Base-by-base conservation (phyloP, 495 filamentous ascomycete species). In the Daldinia concentrica region DNA sequence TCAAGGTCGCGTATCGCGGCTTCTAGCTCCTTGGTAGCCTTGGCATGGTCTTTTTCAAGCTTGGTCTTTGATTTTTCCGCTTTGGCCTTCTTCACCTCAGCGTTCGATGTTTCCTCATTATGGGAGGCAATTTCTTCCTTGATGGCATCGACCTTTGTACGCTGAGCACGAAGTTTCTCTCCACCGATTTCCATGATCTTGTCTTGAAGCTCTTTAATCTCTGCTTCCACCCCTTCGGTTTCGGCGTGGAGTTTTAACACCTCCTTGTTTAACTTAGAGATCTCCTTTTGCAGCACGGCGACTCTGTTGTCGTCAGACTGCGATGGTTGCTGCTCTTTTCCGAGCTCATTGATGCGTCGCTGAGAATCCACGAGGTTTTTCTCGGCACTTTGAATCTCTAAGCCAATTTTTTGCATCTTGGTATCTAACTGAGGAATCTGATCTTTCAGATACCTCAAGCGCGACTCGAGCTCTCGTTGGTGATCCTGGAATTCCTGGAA, bases 141-240 rank as follows among this genome's bases (percentile, higher is more conserved):
- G 57, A 94, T 80, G 26, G 91, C 89, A 79, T 98, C 95, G n/a
- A 99, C 94, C 81, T 92, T 97, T 32, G 92, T 90, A 73, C 95
- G 95, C 76, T 98, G 95, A 26, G 90, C 87, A 51, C 95, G 89
- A 9, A 99, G 89, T 77, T 92, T 91, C 50, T 98, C 94, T 81
- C 95, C 95, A 66, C 95, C 95, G 61, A 96, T 90, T 80, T 97
- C 91, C 95, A 98, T 98, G 74, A 99, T 98, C 83, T 95, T 96
- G 83, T 92, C 90, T 78, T 98, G 94, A 19, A 99, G 85, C 1
- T 82, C 83, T 79, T 95, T 93, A 71, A 99, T 97, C 78, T 97
- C 95, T 41, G 90, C 89, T 73, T 99, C 96, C 22, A 97, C 89
- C 29, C 89, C 93, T 15, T 90, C 84, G 41, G 92, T 97, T 78